Conservation (phyloP, 2,329 filamentous ascomycete genomes). For the Clarireedia paspali region DNA sequence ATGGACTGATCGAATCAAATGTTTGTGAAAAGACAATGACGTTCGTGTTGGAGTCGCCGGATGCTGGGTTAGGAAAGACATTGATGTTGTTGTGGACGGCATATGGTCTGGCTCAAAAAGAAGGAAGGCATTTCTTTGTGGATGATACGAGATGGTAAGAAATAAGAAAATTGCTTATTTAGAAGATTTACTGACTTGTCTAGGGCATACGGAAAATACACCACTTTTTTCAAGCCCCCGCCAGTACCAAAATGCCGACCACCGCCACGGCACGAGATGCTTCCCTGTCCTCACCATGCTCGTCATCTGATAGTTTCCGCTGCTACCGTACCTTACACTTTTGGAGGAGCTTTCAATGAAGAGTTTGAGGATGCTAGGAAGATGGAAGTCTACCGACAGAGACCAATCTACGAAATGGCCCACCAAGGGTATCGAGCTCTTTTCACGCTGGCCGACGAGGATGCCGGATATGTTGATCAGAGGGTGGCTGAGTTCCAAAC, state of each 20-base stretch:
- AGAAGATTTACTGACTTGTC: constrained; percentile 10
- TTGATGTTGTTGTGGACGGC: constrained; percentile 78
- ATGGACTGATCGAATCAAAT: constrained; percentile 38
- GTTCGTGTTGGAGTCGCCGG: constrained; percentile 64
- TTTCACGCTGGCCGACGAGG: constrained; percentile 60
- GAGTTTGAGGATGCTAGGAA: constrained; percentile 43
- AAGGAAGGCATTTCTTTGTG: constrained; percentile 72
- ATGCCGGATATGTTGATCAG: constrained; percentile 54
- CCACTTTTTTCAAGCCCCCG: constrained; percentile 61
- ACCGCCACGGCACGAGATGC: constrained; percentile 65
- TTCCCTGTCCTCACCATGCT: constrained; percentile 72
- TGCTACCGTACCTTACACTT: constrained; percentile 56
- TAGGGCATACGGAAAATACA: constrained; percentile 68
- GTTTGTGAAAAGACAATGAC: constrained; percentile 67
- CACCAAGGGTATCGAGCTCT: constrained; percentile 65
- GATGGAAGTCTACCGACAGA: constrained; percentile 43
- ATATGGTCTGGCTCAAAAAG: constrained; percentile 69
- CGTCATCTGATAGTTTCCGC: constrained; percentile 67
- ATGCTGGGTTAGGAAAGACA: constrained; percentile 70
- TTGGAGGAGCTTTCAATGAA: constrained; percentile 51
- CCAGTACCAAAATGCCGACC: constrained; percentile 59
- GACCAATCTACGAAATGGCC: constrained; percentile 60
- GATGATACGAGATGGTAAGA: constrained; percentile 68
- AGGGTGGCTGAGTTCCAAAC: constrained; percentile 49
- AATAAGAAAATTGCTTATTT: not conserved